Evolutionary conservation across 1,139 yeast species (phyloP).

Genomic region (Hansenula anomala): DNA sequence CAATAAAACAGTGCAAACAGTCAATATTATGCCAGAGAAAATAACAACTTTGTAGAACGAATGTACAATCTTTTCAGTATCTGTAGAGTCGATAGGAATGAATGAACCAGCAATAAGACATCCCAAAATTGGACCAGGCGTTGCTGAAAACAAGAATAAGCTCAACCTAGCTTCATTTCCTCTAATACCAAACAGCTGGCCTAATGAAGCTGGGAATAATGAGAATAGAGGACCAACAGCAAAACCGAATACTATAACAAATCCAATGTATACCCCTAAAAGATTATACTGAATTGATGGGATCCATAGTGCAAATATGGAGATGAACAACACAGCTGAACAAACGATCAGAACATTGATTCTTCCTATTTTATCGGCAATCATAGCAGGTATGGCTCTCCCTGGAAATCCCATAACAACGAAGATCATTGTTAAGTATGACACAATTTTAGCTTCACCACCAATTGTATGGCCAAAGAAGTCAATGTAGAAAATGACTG

Average conservation of each 20-base stretch:
- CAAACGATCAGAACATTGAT: conserved; percentile 10
- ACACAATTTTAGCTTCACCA: too few species aligned
- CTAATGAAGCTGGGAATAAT: conserved; percentile 18
- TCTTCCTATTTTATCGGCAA: conserved; percentile 17
- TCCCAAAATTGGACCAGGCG: conserved; percentile 19
- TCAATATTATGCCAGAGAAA: conserved; percentile 15
- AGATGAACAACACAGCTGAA: conserved; percentile 4
- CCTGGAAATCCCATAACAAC: conserved; percentile 20
- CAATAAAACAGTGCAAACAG: conserved; percentile 5
- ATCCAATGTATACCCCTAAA: conserved; percentile 9
- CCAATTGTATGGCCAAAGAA: too few species aligned
- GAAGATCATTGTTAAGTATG: conserved; percentile 14
- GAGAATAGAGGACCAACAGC: conserved; percentile 16
- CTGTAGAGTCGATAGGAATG: conserved; percentile 10
- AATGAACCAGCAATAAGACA: conserved; percentile 19
- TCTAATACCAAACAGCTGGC: conserved; percentile 16
- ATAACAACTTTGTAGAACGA: conserved; percentile 12
- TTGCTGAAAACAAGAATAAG: conserved; percentile 11
- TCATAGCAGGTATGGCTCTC: conserved; percentile 15
- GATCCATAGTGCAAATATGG: conserved; percentile 15
- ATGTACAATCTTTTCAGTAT: conserved; percentile 4
- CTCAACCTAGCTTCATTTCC: conserved; percentile 16
- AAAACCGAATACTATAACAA: conserved; percentile 16
- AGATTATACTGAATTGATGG: conserved; percentile 10
- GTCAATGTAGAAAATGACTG: conserved; percentile 20